Base-by-base conservation (phyloP, 306 rosid species). In the Pyrus bretschneideri region DNA sequence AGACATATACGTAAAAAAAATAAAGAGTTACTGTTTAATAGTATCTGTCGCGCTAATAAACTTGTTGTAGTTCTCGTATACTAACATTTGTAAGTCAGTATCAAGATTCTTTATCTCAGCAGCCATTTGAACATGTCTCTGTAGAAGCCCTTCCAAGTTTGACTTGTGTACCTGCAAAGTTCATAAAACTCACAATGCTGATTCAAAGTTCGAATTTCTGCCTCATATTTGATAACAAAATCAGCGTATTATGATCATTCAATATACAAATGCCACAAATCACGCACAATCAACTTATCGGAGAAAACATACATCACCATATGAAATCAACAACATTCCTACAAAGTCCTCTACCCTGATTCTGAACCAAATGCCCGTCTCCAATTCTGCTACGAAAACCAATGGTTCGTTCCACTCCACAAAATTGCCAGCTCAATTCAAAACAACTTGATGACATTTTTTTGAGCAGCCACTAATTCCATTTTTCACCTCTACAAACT, bases 31-130 rank as follows among this genome's bases (percentile, higher is more conserved):
- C 96, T 96, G 93, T 86, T 89, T 92, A 14, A 95, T 92, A 9
- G 97, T 88, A 85, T 92, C 98, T 0, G 98, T 95, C 25, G 96
- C 97, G 27, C 97, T 90, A 74, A 95, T 86, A 81, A 95, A 92
- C 85, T 92, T 95, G 82, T 90, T 95, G 81, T 92, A 95, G 80
- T 95, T 89, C 86, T 95, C 98, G 67, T 90, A 95, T 4, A 95
- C 97, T 23, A 95, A 72, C 97, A 92, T 95, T 84, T 95, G 98
- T 78, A 95, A 79, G 79, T 92, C 98, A 14, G 97, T 95, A 76
- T 95, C 98, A 4, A 95, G 97, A 88, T 95, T 95, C 96, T 95
- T 95, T n/a, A 92, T 92, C 81, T 95, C 98, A 22, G 98, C 97
- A 3, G 98, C 97, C 92, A 92, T 83, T 73, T 88, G 90, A 57